Evolutionary conservation across 768 basidiomycete species (phyloP), one percentile per base, ranked within the genome.

Genomic region (Russula olivacea): DNA sequence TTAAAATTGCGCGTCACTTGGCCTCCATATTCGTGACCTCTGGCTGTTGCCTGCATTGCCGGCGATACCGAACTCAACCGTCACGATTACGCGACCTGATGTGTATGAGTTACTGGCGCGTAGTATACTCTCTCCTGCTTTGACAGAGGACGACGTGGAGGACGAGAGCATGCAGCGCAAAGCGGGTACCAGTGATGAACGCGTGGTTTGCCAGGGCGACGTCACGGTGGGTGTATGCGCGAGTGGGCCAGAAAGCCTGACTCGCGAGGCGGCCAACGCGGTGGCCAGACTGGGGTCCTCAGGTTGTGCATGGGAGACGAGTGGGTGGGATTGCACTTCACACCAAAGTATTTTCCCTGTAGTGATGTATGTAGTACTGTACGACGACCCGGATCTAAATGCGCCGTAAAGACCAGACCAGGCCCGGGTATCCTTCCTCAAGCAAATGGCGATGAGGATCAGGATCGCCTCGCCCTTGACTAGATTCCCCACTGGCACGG

Each of bases 211-310:
- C 0, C 78, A 75, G 1, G 87, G 88, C 0, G 87, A 91, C 0
- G 73, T 94, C 10, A n/a, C n/a, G n/a, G n/a, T n/a, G n/a, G 90
- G 80, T 1, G 85, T 95, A 1, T 86, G 88, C 60, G 90, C 86
- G 2, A 89, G 90, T 71, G 93, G 93, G 2, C 93, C 93, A 0
- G 81, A 81, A 66, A 78, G 81, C 60, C 71, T 95, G 72, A 85
- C 85, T 5, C 75, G 78, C 9, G 91, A 92, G 68, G 82, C 83
- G 7, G 80, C 84, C 64, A 94, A 93, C 71, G 89, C 89, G 2
- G 89, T 92, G 2, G 91, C 91, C 21, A 72, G 78, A 58, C 65
- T 91, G 15, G 73, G 78, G 21, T 71, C 80, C n/a, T n/a, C n/a
- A n/a, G n/a, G n/a, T n/a, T 21, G 67, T 67, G 28, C 73, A 77